Conservation (phyloP, 1,284 basidiomycete genomes). For the Termitomyces sp. region DNA sequence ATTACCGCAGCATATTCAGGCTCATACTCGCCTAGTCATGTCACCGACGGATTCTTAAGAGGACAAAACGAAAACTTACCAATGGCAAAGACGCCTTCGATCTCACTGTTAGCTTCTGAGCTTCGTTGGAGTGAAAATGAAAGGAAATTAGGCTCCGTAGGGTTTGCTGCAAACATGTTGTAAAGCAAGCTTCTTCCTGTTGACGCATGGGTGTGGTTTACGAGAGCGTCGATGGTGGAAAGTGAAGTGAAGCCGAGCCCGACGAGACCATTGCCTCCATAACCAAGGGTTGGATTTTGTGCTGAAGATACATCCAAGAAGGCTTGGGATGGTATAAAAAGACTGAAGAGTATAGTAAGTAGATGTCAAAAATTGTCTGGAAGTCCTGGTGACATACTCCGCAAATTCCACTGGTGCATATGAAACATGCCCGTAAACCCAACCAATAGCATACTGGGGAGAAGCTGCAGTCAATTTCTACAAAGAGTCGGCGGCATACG, state of each 20-base stretch:
- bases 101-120: constrained; percentile 42
- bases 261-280: constrained; percentile 66
- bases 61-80: constrained; percentile 37
- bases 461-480: constrained; percentile 8
- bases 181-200: constrained; percentile 66
- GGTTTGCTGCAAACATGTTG: constrained; percentile 68
- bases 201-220: constrained; percentile 53
- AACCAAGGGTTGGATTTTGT: constrained; percentile 65
- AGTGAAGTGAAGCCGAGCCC: constrained; percentile 76
- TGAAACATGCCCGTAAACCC: constrained; percentile 60
- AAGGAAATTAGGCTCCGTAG: constrained; percentile 69
- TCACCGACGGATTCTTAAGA: constrained; percentile 5
- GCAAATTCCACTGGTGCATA: constrained; percentile 63
- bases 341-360: constrained; percentile 34
- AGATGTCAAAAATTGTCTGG: constrained; percentile 2
- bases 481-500: constrained; percentile 19
- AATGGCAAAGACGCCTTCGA: constrained; percentile 65
- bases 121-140: constrained; percentile 66
- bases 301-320: constrained; percentile 58
- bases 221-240: constrained; percentile 57
- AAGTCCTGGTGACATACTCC: constrained; percentile 40
- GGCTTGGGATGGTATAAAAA: constrained; percentile 60
- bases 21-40: constrained; percentile 55
- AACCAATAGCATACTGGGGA: constrained; percentile 70
- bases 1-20: constrained; percentile 53